phyloP scores from a whole-genome alignment of 1,284 basidiomycete species.

The Ceratobasidium sp. region DNA sequence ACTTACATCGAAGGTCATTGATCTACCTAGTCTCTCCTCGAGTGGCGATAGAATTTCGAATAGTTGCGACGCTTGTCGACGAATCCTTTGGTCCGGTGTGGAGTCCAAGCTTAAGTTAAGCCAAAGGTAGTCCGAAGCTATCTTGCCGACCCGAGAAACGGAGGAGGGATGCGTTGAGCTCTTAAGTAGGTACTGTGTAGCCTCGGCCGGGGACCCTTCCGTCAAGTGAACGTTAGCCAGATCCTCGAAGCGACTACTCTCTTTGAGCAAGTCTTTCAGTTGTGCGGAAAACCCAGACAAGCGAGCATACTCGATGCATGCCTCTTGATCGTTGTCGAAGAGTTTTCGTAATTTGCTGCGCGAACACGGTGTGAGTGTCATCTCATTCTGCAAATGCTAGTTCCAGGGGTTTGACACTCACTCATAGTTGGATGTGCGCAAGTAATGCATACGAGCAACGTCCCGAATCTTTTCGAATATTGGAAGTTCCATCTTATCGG shows the following conservation, averaged over 20 bases:
- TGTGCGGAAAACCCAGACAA: constrained; percentile 25
- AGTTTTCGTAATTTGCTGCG: constrained; percentile 11
- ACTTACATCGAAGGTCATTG: constrained; percentile 7
- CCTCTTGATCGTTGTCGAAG: constrained; percentile 14
- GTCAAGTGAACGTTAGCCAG: constrained; percentile 19
- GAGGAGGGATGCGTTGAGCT: neutral
- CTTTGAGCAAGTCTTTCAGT: constrained; percentile 26
- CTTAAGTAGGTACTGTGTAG: constrained; percentile 2
- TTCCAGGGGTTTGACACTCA: neutral
- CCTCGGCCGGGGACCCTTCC: constrained; percentile 31
- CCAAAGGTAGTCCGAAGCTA: constrained; percentile 28
- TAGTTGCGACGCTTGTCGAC: neutral
- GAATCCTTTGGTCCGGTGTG: neutral
- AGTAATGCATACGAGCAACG: constrained; percentile 24
- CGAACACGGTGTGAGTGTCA: neutral
- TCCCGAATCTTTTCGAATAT: constrained; percentile 18
- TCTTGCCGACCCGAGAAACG: constrained; percentile 1
- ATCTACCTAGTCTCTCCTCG: neutral
- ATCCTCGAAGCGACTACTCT: constrained; percentile 19
- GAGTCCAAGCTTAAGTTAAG: constrained; percentile 8
- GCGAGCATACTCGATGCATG: constrained; percentile 27
- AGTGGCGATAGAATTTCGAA: neutral
- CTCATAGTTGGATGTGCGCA: constrained; percentile 37
- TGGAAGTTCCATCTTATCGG: neutral
- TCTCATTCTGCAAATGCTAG: neutral